These are phyloP conservation scores for Panicum virgatum DNA, from an alignment of 202 grass and related monocot species.

Conservation along the genomic window DNA sequence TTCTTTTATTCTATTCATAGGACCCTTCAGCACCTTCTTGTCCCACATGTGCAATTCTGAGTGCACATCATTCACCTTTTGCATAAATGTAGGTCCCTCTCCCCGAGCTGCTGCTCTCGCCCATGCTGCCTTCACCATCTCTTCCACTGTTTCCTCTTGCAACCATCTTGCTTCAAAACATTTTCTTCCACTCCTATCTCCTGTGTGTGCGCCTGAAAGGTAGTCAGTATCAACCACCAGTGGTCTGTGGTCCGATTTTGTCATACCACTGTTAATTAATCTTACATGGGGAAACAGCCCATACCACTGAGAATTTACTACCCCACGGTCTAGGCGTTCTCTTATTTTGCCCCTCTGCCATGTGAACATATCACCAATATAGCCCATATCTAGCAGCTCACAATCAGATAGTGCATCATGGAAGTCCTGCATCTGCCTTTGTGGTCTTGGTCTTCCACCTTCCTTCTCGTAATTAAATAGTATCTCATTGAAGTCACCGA, in stretches of 20 bases:
- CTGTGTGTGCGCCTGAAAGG: too few species aligned
- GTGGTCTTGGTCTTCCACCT: too few species aligned
- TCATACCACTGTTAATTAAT: too few species aligned
- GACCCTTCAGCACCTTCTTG: neutral
- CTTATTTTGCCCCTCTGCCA: neutral
- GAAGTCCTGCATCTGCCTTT: neutral
- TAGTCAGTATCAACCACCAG: too few species aligned
- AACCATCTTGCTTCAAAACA: neutral
- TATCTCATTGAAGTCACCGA: neutral
- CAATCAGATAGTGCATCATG: neutral
- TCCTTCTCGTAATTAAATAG: too few species aligned
- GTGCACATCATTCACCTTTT: neutral
- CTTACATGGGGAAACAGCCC: too few species aligned
- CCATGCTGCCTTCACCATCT: neutral
- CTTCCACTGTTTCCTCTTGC: neutral
- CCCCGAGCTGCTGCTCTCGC: neutral
- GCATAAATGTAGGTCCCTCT: neutral
- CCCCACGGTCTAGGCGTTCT: too few species aligned
- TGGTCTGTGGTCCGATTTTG: too few species aligned
- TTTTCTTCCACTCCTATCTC: neutral
- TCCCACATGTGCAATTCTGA: neutral
- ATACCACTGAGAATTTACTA: too few species aligned
- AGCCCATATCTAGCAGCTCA: neutral
- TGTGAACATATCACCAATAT: neutral
- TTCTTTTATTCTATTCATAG: accelerated